Evolutionary conservation across 306 rosid species (phyloP).

Genomic region (Trichosanthes truncata): DNA sequence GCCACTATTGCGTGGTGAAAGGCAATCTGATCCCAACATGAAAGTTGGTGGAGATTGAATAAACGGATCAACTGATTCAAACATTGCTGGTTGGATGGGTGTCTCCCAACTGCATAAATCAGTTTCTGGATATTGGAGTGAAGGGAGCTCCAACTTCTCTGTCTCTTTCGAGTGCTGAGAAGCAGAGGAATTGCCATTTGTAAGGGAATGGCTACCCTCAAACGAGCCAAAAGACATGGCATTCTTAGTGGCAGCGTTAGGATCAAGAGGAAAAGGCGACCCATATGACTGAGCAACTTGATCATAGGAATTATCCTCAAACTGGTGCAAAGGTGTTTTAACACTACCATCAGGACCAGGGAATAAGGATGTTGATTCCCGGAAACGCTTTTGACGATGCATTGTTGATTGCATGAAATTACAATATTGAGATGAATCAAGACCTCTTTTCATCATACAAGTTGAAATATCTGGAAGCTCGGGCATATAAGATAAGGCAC

Average conservation of each 20-base stretch:
- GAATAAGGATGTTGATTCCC: conserved; percentile 46
- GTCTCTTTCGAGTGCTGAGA: conserved; percentile 62
- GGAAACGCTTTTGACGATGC: conserved; percentile 54
- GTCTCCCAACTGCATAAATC: conserved; percentile 77
- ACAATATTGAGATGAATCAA: conserved; percentile 55
- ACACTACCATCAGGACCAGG: conserved; percentile 32
- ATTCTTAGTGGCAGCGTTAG: conserved; percentile 37
- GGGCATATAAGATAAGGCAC: conserved; percentile 40
- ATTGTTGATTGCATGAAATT: conserved; percentile 33
- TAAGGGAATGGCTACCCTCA: conserved; percentile 66
- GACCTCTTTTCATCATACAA: conserved; percentile 43
- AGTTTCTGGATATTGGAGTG: conserved; percentile 95
- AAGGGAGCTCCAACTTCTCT: conserved; percentile 99
- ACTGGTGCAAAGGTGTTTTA: conserved; percentile 35
- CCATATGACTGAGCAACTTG: conserved; percentile 41
- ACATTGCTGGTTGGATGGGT: conserved; percentile 48
- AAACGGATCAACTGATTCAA: conserved; percentile 65
- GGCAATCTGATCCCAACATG: conserved; percentile 46
- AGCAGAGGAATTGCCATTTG: conserved; percentile 91
- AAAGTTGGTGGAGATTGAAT: conserved; percentile 50
- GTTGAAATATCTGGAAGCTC: conserved; percentile 37
- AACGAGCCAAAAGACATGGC: conserved; percentile 28
- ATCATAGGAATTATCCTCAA: conserved; percentile 32
- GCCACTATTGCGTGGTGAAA: conserved; percentile 73
- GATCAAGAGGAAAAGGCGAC: conserved; percentile 38